Conservation (phyloP, 495 filamentous ascomycete species). For the Aspergillus hancockii region DNA sequence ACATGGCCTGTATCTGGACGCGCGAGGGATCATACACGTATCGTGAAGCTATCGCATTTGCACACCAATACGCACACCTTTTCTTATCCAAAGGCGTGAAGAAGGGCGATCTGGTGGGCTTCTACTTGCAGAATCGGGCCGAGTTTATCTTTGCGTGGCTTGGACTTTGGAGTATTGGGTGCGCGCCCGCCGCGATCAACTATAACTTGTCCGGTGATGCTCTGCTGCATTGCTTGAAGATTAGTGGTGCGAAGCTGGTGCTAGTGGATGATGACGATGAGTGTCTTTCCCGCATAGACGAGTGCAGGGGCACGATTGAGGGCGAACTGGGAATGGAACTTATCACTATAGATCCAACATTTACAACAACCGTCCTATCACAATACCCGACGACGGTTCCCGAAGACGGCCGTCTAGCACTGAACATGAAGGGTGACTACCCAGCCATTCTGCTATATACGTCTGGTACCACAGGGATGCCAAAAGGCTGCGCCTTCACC, state of each 20-base stretch:
- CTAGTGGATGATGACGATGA: slow-evolving; percentile 65
- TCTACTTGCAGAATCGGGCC: slow-evolving; percentile 69
- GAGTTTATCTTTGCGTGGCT: slow-evolving; percentile 69
- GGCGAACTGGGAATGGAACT: slow-evolving; percentile 54
- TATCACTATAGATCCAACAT: slow-evolving; percentile 47
- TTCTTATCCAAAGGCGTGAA: slow-evolving; percentile 60
- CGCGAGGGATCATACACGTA: slow-evolving; percentile 64
- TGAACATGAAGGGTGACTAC: slow-evolving; percentile 45
- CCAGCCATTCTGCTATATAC: slow-evolving; percentile 70
- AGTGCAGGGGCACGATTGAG: slow-evolving; percentile 46
- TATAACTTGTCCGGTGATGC: slow-evolving; percentile 67
- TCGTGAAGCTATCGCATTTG: slow-evolving; percentile 53
- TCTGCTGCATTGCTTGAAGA: slow-evolving; percentile 66
- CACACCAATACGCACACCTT: slow-evolving; percentile 65
- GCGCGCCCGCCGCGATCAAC: slow-evolving; percentile 72
- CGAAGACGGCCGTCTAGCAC: slow-evolving; percentile 45
- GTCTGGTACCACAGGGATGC: slow-evolving; percentile 67
- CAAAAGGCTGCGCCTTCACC: slow-evolving; percentile 61
- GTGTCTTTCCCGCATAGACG: slow-evolving; percentile 57
- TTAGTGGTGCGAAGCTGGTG: slow-evolving; percentile 58
- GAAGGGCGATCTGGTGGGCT: slow-evolving; percentile 65
- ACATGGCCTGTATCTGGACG: slow-evolving; percentile 65
- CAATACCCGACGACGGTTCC: slow-evolving; percentile 49
- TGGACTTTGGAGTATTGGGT: slow-evolving; percentile 62
- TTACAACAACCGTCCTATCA: slow-evolving; percentile 50